Evolutionary conservation across 2,329 filamentous ascomycete species (phyloP).

Genomic region (Botrytis tulipae): DNA sequence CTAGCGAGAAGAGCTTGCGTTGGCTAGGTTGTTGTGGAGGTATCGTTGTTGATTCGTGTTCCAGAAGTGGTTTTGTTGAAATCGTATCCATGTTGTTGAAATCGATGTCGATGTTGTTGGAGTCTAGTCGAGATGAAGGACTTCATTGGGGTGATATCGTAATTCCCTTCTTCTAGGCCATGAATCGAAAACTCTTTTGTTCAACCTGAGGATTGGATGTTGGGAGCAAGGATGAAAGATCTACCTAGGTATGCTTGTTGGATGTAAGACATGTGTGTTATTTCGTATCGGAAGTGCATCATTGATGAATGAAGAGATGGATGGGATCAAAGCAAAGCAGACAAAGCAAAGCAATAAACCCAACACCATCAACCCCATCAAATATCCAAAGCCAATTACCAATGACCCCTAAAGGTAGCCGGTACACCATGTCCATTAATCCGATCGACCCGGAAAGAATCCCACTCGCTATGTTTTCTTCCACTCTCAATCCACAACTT

Average conservation of each 20-base stretch:
- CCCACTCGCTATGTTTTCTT: background rate
- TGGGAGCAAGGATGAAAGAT: background rate
- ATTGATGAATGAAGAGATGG: no score
- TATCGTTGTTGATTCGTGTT: background rate
- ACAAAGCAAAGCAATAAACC: background rate
- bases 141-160: background rate
- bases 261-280: background rate
- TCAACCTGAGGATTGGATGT: no score
- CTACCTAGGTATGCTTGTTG: background rate
- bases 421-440: constrained; percentile 7
- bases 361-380: background rate
- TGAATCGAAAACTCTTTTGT: background rate
- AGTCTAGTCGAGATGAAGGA: background rate
- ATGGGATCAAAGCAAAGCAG: background rate
- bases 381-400: background rate
- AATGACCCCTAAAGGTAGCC: background rate
- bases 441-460: background rate
- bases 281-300: background rate
- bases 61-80: background rate
- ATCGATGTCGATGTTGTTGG: background rate
- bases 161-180: background rate
- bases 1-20: no score
- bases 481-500: background rate
- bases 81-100: no score
- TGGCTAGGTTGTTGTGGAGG: background rate